Evolutionary conservation across 2,329 filamentous ascomycete species (phyloP), one percentile per base, ranked within the genome.

Genomic region (Claviceps purpurea): DNA sequence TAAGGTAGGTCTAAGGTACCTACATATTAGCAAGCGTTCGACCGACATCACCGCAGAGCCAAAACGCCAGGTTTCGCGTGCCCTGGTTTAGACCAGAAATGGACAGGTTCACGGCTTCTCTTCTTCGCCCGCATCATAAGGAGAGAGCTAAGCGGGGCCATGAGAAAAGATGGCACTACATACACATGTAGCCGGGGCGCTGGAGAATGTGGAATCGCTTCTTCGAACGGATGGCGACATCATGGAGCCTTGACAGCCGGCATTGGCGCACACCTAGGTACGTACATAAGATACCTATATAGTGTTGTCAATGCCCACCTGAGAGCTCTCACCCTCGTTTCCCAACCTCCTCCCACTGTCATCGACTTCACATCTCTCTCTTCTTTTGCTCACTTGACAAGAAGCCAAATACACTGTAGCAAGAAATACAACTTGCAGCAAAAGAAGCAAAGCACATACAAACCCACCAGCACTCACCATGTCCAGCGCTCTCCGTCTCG

Each of bases 401-500:
- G n/a, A 47, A 20, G n/a, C 16, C 14, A 20, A 30, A 30, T 30
- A 10, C 26, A 30, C 26, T 30, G 26, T 30, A 30, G 26, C 26
- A 30, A 30, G 26, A 10, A 10, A 30, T 30, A 30, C 26, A 10
- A 30, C 26, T 30, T 30, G 26, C 8, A 47, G 18, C 24, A 18
- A 24, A 16, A 24, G n/a, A 46, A 45, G 11, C 5, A 45, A 16
- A 26, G 26, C 24, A 20, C 7, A 30, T 4, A 13, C 16, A 13
- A n/a, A 14, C 30, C 43, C 56, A 62, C 49, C 55, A 67, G 68
- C n/a, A 14, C 11, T 46, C 56, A 62, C 49, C 55, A 67, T 68
- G 64, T 52, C 65, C 55, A 59, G 64, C 56, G 60, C 64, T 39
- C 78, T 85, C 62, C 82, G 82, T 60, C 74, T 86, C 63, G 82